phyloP scores from a whole-genome alignment of 805 yeast species.

The Clavispora phyllophila region DNA sequence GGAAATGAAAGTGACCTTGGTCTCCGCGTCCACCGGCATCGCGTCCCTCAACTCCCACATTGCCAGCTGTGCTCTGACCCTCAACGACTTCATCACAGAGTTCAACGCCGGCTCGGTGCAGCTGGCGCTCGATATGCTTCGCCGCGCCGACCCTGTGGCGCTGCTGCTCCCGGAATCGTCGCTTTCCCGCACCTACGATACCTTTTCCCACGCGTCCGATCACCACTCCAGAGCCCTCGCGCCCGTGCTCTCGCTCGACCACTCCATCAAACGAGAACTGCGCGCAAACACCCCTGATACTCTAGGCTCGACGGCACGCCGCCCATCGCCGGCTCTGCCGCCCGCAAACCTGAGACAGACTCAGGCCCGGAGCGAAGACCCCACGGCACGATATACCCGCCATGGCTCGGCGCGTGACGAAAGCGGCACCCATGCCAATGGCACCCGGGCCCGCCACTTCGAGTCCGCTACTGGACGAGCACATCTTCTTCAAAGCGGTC shows the following conservation, averaged over 20 bases:
- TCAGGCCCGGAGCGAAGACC: too few relatives aligned
- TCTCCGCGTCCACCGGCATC: slow-evolving; percentile 34
- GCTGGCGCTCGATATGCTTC: background rate
- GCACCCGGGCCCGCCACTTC: too few relatives aligned
- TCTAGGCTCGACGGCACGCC: too few relatives aligned
- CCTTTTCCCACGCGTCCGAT: slow-evolving; percentile 35
- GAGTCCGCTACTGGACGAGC: too few relatives aligned
- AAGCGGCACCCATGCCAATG: too few relatives aligned
- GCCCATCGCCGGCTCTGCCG: too few relatives aligned
- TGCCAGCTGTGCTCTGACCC: slow-evolving; percentile 3
- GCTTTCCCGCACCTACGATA: slow-evolving; percentile 3
- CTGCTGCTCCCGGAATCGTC: background rate
- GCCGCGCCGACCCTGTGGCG: background rate
- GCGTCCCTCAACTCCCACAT: slow-evolving; percentile 15
- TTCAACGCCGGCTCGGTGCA: slow-evolving; percentile 24
- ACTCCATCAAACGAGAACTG: background rate
- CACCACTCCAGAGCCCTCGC: too few relatives aligned
- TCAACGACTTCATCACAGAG: slow-evolving; percentile 10
- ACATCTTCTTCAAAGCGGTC: too few relatives aligned
- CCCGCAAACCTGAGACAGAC: too few relatives aligned
- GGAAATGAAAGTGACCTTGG: slow-evolving; percentile 27
- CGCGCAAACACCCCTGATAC: slow-evolving; percentile 8
- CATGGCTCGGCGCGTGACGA: too few relatives aligned
- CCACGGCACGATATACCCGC: too few relatives aligned
- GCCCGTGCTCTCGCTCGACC: slow-evolving; percentile 12